Base-by-base conservation (phyloP, 2,329 filamentous ascomycete species). In the Colletotrichum shisoi region DNA sequence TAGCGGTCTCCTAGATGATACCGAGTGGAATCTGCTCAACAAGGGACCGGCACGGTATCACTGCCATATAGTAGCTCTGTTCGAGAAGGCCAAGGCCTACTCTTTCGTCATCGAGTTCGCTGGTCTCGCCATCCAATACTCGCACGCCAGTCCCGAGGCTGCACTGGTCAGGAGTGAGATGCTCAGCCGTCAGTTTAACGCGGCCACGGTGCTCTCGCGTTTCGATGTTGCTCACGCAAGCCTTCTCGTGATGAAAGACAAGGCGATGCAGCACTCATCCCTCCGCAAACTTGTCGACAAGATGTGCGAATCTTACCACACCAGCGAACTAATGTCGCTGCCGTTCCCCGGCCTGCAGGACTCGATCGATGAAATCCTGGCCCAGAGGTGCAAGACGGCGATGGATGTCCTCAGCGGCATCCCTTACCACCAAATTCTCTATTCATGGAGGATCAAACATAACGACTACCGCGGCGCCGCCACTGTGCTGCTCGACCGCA, bases 381-480 rank as follows among this genome's bases (percentile, higher is more conserved):
- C 87, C 7, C 86, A 89, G 42, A 87, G 92, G 72, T 93, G 91
- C 75, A 87, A 87, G 70, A 85, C 87, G 63, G 87, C 89, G 42
- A 81, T 87, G 49, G 90, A 92, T 63, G 85, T 92, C 44, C 82
- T 81, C 63, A 81, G 79, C 45, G 87, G 86, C 11, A 85, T 88
- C 0, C 91, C 92, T 3, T 96, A 94, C 75, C 92, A 95, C 75
- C 91, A 94, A 73, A 90, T 97, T 63, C 86, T 98, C 54, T 97
- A 97, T 76, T 89, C 94, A 3, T 97, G 94, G 87, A 89, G 95
- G 58, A 90, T 97, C 71, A 89, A 89, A 69, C 90, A 90, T 71
- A 88, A 88, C 73, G 92, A 98, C 79, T 96, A 93, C 83, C 91
- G 94, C 51, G 95, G 94, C 57, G 89, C 87, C 1, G 88, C 89